A percentile compares a stretch with the other conserved stretches of the same genome.
These are phyloP conservation scores for Colletotrichum camelliae DNA, from an alignment of 2,329 filamentous ascomycete species.

Conservation along the genomic window DNA sequence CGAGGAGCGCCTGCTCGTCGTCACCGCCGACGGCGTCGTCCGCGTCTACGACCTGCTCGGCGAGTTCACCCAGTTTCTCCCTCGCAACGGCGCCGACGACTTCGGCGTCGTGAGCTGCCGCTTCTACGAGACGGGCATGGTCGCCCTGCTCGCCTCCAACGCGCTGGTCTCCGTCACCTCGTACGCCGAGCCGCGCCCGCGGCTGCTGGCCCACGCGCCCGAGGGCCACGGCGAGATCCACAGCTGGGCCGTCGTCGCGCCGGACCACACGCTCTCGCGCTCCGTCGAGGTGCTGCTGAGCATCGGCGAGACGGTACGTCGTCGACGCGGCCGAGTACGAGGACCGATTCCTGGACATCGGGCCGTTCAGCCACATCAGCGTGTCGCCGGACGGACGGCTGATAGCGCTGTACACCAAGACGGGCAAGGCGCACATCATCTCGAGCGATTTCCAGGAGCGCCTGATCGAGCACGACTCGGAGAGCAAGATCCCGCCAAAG, in stretches of 20 bases:
- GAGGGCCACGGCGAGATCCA: conserved; percentile 81
- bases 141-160: conserved; percentile 89
- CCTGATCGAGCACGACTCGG: conserved; percentile 89
- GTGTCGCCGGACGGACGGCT: conserved; percentile 92
- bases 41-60: conserved; percentile 91
- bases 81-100: conserved; percentile 87
- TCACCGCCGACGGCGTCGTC: conserved; percentile 89
- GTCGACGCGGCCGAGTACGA: conserved; percentile 90
- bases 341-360: conserved; percentile 88
- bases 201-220: conserved; percentile 77
- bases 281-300: conserved; percentile 93
- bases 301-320: conserved; percentile 81
- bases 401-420: conserved; percentile 84
- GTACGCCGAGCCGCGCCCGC: conserved; percentile 90
- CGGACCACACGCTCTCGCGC: conserved; percentile 85
- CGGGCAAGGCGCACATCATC: conserved; percentile 89
- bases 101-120: conserved; percentile 85
- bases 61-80: conserved; percentile 95
- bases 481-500: conserved; percentile 82
- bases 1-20: conserved; percentile 87
- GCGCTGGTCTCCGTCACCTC: conserved; percentile 84
- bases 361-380: conserved; percentile 88
- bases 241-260: conserved; percentile 89
- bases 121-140: conserved; percentile 93
- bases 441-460: conserved; percentile 94